These are phyloP conservation scores for Penicillium polonicum DNA, from an alignment of 2,329 filamentous ascomycete species.

Conservation along the genomic window DNA sequence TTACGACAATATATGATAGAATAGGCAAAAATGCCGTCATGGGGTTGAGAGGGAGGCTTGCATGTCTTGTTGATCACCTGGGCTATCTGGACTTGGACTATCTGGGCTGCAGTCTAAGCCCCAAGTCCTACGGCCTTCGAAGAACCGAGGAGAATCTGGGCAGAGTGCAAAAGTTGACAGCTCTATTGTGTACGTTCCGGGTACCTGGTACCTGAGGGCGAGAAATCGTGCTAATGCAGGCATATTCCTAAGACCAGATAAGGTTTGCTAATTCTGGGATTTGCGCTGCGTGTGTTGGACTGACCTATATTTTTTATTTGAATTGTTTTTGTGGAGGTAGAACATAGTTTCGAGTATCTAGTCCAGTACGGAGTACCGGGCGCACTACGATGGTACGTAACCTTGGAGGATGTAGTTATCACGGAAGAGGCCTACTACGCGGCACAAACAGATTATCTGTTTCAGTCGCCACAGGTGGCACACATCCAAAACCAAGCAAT, in stretches of 20 bases:
- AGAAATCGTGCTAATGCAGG: slow-evolving; percentile 16
- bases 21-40: background rate
- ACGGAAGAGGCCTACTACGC: too few species aligned
- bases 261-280: slow-evolving; percentile 8
- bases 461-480: background rate
- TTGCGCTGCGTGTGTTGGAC: background rate
- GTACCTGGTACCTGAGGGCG: slow-evolving; percentile 8
- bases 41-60: slow-evolving; percentile 7
- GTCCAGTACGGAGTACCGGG: background rate
- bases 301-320: background rate
- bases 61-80: slow-evolving; percentile 10
- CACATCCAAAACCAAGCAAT: background rate
- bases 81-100: background rate
- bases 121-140: background rate
- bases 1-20: background rate
- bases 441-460: background rate
- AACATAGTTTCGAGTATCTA: background rate
- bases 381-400: background rate
- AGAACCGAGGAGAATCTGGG: slow-evolving; percentile 13
- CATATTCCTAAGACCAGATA: slow-evolving; percentile 7
- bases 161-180: slow-evolving; percentile 17
- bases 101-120: background rate
- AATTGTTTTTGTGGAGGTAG: background rate
- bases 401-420: background rate
- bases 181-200: slow-evolving; percentile 2